These are phyloP conservation scores for Catharanthus roseus DNA, from an alignment of 257 asterid genomes.

Conservation along the genomic window DNA sequence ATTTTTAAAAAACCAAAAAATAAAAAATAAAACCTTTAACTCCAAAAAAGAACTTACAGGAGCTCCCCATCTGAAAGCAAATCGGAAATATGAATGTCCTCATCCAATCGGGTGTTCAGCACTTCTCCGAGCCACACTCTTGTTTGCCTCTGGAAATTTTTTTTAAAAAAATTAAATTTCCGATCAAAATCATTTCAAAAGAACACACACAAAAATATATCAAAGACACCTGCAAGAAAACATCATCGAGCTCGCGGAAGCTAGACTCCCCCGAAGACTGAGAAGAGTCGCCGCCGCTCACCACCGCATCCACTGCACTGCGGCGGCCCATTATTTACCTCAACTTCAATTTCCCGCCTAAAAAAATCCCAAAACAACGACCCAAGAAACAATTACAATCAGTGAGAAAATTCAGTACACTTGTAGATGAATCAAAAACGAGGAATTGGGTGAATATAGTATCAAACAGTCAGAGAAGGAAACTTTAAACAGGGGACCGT, in stretches of 20 bases:
- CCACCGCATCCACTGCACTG: slow-evolving; percentile 7
- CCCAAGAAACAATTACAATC: background rate
- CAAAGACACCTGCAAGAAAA: slow-evolving; percentile 63
- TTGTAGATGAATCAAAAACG: background rate
- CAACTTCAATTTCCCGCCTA: slow-evolving; percentile 28
- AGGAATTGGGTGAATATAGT: background rate
- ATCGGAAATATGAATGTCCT: slow-evolving; percentile 59
- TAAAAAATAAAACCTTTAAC: too few species aligned
- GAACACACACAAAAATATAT: background rate
- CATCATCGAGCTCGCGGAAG: slow-evolving; percentile 80
- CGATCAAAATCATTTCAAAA: background rate
- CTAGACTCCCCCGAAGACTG: slow-evolving; percentile 54
- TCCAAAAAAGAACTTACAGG: slow-evolving; percentile 38
- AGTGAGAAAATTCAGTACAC: background rate
- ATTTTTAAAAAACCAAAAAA: too few species aligned
- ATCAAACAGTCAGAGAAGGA: background rate
- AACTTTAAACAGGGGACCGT: background rate
- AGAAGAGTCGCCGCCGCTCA: slow-evolving; percentile 29
- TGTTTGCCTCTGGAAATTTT: slow-evolving; percentile 57
- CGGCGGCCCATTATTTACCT: slow-evolving; percentile 39
- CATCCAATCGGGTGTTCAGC: slow-evolving; percentile 51
- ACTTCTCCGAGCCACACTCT: slow-evolving; percentile 85
- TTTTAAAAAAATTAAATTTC: background rate
- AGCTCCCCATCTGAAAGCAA: slow-evolving; percentile 91
- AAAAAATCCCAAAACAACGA: background rate